Evolutionary conservation across 164 flowering plant genomes (phyloP).

Genomic region (Umbilicus rupestris): DNA sequence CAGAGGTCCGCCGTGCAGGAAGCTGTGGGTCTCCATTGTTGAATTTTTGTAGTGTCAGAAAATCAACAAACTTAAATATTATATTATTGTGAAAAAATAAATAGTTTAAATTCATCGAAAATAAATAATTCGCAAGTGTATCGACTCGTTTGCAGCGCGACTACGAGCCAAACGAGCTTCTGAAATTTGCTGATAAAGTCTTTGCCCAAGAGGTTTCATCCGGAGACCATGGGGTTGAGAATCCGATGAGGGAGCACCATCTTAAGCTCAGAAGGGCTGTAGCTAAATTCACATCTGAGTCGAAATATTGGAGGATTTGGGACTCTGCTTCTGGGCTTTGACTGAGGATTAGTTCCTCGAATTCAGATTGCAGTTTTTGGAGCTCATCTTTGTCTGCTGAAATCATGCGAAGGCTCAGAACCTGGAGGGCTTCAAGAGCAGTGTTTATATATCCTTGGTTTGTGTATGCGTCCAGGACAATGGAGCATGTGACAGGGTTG

Average conservation of each 20-base stretch:
- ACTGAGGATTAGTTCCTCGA: conserved; percentile 35
- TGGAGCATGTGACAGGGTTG: conserved; percentile 60
- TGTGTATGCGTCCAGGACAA: conserved; percentile 58
- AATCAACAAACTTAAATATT: neutral
- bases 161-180: neutral
- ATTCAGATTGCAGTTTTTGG: conserved; percentile 24
- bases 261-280: conserved; percentile 59
- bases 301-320: conserved; percentile 33
- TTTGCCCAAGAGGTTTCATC: conserved; percentile 55
- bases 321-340: conserved; percentile 52
- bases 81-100: no score
- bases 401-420: conserved; percentile 72
- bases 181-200: neutral
- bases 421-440: conserved; percentile 81
- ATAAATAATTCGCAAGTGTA: no score
- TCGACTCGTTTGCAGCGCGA: neutral
- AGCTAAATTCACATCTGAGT: conserved; percentile 29
- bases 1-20: neutral
- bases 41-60: no score
- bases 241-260: conserved; percentile 62
- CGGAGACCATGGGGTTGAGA: conserved; percentile 49
- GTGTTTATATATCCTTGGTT: conserved; percentile 31
- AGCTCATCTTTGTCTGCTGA: conserved; percentile 30
- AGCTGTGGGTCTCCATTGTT: neutral
- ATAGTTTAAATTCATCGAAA: no score